Conservation (phyloP, 345 rosid genomes). For the Hypericum androsaemum region DNA sequence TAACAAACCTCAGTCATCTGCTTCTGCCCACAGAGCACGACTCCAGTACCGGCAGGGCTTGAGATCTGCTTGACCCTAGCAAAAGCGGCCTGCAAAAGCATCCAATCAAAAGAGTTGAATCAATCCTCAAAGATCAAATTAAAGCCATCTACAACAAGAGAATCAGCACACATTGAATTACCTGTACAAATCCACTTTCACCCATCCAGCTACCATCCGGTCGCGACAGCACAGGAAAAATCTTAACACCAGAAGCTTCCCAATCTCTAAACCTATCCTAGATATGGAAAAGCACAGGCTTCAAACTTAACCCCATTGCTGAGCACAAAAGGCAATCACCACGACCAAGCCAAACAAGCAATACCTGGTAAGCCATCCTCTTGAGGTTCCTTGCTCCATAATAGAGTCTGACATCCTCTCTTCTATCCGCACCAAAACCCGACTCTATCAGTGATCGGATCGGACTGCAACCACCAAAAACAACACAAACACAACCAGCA, state of each 20-base stretch:
- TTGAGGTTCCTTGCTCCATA: conserved; percentile 87
- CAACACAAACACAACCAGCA: neutral
- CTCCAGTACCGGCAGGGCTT: conserved; percentile 57
- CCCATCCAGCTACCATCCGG: conserved; percentile 77
- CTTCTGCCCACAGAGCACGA: conserved; percentile 81
- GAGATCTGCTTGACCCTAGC: conserved; percentile 49
- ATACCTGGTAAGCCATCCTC: conserved; percentile 96
- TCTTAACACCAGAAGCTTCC: conserved; percentile 80
- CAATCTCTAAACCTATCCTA: conserved; percentile 87
- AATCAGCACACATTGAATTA: conserved; percentile 9
- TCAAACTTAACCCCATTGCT: conserved; percentile 3
- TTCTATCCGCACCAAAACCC: conserved; percentile 61
- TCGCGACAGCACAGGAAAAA: conserved; percentile 80
- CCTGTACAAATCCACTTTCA: conserved; percentile 93
- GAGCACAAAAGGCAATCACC: neutral
- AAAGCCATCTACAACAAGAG: neutral
- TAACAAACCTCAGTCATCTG: conserved; percentile 86
- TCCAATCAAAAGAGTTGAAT: conserved; percentile 3
- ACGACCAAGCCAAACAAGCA: conserved; percentile 9
- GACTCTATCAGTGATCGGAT: conserved; percentile 81
- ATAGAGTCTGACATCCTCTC: conserved; percentile 81
- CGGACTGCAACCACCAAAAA: conserved; percentile 44
- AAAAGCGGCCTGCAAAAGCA: conserved; percentile 69
- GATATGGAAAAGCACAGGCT: conserved; percentile 11
- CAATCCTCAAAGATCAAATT: neutral